Conservation (phyloP, 352 stramenopile genomes). For the Pythium rhizo-oryzae region DNA sequence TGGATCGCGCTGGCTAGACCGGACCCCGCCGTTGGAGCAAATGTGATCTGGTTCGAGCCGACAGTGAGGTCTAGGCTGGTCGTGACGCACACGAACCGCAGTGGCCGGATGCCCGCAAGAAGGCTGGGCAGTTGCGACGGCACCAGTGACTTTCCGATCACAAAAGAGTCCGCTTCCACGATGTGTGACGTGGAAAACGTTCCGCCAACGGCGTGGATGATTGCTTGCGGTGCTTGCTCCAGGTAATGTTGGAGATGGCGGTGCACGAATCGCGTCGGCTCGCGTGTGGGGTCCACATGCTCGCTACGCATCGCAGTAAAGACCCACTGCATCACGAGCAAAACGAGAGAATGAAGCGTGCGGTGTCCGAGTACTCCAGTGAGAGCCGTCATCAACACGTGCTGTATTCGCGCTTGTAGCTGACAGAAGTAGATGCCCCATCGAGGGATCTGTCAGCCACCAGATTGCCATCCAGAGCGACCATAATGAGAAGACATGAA, state of each 20-base stretch:
- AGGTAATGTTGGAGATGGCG: constrained; percentile 39
- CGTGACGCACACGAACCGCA: constrained; percentile 53
- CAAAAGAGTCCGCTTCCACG: constrained; percentile 44
- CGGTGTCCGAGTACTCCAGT: constrained; percentile 38
- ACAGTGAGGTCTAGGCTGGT: constrained; percentile 34
- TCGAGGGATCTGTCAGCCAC: too few species aligned
- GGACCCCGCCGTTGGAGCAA: neutral
- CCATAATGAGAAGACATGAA: neutral
- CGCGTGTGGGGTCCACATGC: neutral
- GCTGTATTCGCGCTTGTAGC: neutral
- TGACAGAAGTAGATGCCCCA: neutral
- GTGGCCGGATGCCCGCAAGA: constrained; percentile 1
- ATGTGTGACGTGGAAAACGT: constrained; percentile 42
- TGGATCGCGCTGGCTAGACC: neutral
- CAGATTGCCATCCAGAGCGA: too few species aligned
- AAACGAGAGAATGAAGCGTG: constrained; percentile 32
- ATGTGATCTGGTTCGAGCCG: constrained; percentile 44
- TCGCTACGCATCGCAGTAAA: constrained; percentile 23
- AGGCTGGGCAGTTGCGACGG: constrained; percentile 42
- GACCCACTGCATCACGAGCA: constrained; percentile 58
- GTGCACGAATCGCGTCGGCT: constrained; percentile 27
- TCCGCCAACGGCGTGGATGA: constrained; percentile 27
- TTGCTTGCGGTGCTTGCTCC: constrained; percentile 31
- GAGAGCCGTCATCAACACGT: constrained; percentile 44
- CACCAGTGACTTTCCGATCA: constrained; percentile 57